These are phyloP conservation scores for Curvularia hawaiiensis DNA, from an alignment of 2,329 filamentous ascomycete genomes.

Conservation along the genomic window DNA sequence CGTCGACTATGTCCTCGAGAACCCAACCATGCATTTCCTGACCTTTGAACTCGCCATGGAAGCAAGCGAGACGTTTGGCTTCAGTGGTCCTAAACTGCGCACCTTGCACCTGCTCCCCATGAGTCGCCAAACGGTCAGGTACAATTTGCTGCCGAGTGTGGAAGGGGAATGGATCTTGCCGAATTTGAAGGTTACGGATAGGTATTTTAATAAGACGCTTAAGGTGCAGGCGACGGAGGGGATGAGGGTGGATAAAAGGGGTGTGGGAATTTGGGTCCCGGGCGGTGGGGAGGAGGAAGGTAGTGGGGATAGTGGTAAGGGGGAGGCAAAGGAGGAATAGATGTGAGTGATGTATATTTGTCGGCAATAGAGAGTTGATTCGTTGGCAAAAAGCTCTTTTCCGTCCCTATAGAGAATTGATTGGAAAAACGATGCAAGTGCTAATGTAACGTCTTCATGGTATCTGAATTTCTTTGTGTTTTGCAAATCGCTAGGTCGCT, in stretches of 20 bases:
- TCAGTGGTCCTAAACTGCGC: conserved; percentile 83
- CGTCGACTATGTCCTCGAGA: conserved; percentile 78
- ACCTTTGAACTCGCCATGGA: conserved; percentile 95
- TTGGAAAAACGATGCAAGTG: too few species aligned
- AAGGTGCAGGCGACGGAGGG: conserved; percentile 80
- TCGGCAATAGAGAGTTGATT: too few species aligned
- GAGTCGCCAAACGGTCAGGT: conserved; percentile 74
- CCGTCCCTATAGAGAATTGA: neutral
- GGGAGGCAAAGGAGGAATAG: neutral
- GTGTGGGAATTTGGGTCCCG: conserved; percentile 49
- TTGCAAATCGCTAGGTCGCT: too few species aligned
- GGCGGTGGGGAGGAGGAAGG: conserved; percentile 14
- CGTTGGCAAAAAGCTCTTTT: neutral
- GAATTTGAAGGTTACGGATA: conserved; percentile 78
- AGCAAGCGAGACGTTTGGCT: conserved; percentile 88
- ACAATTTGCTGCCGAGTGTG: conserved; percentile 71
- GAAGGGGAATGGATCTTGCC: conserved; percentile 72
- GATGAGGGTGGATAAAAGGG: conserved; percentile 62
- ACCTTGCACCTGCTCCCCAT: conserved; percentile 82
- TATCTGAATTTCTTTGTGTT: too few species aligned
- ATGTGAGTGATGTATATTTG: neutral
- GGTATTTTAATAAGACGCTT: conserved; percentile 91
- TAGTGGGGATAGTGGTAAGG: conserved; percentile 1
- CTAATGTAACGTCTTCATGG: too few species aligned
- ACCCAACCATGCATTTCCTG: conserved; percentile 91